Base-by-base conservation (phyloP, 2,329 filamentous ascomycete species). In the Aspergillus pseudonomiae region DNA sequence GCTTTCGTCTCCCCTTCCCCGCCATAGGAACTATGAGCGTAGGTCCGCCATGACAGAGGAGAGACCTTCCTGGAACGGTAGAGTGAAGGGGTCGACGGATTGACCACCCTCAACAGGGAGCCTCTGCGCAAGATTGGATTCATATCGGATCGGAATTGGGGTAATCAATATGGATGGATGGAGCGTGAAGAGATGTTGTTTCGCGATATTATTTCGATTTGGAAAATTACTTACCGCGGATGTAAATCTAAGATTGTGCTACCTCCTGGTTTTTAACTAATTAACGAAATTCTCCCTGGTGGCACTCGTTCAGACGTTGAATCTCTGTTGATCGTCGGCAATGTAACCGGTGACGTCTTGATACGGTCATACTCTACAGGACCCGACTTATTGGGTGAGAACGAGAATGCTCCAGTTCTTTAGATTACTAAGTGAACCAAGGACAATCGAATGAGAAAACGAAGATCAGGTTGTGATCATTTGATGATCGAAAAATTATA, bases 11-110 rank as follows among this genome's bases (percentile, higher is more conserved):
- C 61, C 21, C 62, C 66, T 12, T 66, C 63, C 24, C 57, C 65
- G 12, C 68, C 68, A 50, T 72, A 71, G 11, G 66, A 65, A 52
- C 69, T 68, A n/a, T 69, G 62, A 21, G 63, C 58, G 64, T 71
- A 68, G 9, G 57, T 32, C 48, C 67, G 64, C 58, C 57, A 54
- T 4, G 52, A 30, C 9, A 57, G 46, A n/a, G 52, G 32, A 14
- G 41, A n/a, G 16, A 43, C 21, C 28, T n/a, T 53, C 26, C 34
- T 36, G 48, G 43, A 48, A 7, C 56, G 28, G 46, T n/a, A n/a
- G 57, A 45, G 24, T 24, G 61, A 26, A 46, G 39, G 12, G 46
- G 34, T 36, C 12, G 28, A 48, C n/a, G 46, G 28, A 24, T 45
- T 45, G 43, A 32, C 16, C 26, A 43, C 53, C 41, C 43, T 36